Conservation (phyloP, 768 basidiomycete species). For the Hydnomerulius pinastri region DNA sequence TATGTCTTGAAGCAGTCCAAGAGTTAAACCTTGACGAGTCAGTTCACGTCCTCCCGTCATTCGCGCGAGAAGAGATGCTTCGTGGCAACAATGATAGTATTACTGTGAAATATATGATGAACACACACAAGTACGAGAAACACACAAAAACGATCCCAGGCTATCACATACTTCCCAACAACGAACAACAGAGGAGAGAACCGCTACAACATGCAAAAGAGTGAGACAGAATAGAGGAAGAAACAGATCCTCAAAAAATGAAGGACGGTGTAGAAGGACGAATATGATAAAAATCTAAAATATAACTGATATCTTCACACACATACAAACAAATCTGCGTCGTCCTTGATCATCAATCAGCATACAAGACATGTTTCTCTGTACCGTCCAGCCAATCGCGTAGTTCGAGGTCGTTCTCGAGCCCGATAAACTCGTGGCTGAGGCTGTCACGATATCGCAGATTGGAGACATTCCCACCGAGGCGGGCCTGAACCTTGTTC, state of each 20-base stretch:
- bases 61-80: no score
- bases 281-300: constrained; percentile 29
- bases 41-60: no score
- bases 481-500: constrained; percentile 86
- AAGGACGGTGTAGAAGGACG: constrained; percentile 12
- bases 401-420: constrained; percentile 65
- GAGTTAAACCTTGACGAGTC: no score
- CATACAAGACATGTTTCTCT: constrained; percentile 83
- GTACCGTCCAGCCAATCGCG: constrained; percentile 74
- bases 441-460: constrained; percentile 78
- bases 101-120: constrained; percentile 9
- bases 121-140: constrained; percentile 1
- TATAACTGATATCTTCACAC: constrained; percentile 23
- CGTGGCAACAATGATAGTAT: no score
- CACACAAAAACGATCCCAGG: constrained; percentile 5
- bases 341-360: constrained; percentile 47
- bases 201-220: constrained; percentile 1
- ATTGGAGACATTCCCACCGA: constrained; percentile 70
- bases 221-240: constrained; percentile 12
- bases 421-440: constrained; percentile 61
- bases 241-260: no score
- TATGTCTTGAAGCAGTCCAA: no score
- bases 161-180: neutral
- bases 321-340: constrained; percentile 9
- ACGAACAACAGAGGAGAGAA: neutral